Conservation (phyloP, 306 rosid genomes). For the Malus asiatica region DNA sequence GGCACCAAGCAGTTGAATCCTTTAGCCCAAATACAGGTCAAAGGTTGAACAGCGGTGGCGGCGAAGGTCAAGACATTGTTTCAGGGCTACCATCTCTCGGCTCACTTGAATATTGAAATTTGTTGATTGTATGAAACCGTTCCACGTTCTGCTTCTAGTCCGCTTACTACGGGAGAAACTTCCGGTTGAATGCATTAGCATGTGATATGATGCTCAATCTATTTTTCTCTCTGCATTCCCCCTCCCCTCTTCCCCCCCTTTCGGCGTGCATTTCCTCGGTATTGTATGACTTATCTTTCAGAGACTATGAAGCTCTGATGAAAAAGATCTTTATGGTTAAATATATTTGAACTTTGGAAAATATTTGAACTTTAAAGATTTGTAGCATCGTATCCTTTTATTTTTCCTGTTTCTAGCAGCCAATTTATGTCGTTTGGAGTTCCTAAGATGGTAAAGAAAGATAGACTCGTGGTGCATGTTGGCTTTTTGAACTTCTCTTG, state of each 20-base stretch:
- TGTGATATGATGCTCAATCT: neutral
- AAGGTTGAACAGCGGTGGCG: constrained; percentile 37
- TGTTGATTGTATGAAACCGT: neutral
- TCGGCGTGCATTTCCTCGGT: neutral
- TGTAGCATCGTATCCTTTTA: neutral
- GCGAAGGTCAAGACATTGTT: constrained; percentile 43
- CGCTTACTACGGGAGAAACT: neutral
- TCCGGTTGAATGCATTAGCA: neutral
- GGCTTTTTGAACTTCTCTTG: too few relatives aligned
- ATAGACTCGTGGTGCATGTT: too few relatives aligned
- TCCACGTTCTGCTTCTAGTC: neutral
- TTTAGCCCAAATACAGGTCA: constrained; percentile 50
- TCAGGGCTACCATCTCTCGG: constrained; percentile 58
- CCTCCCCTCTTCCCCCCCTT: neutral
- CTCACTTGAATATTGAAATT: constrained; percentile 46
- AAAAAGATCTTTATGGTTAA: neutral
- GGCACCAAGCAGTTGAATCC: constrained; percentile 55
- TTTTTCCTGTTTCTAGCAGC: neutral
- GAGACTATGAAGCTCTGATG: constrained; percentile 5
- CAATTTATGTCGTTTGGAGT: neutral
- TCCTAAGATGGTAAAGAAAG: too few relatives aligned
- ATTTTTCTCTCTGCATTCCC: neutral
- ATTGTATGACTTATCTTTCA: neutral
- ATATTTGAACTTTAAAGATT: neutral
- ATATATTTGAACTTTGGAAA: neutral